Percentiles rank a stretch among this genome's conserved stretches.
phyloP scores from a whole-genome alignment of 2,329 filamentous ascomycete species.

The Aspergillus sojae region DNA sequence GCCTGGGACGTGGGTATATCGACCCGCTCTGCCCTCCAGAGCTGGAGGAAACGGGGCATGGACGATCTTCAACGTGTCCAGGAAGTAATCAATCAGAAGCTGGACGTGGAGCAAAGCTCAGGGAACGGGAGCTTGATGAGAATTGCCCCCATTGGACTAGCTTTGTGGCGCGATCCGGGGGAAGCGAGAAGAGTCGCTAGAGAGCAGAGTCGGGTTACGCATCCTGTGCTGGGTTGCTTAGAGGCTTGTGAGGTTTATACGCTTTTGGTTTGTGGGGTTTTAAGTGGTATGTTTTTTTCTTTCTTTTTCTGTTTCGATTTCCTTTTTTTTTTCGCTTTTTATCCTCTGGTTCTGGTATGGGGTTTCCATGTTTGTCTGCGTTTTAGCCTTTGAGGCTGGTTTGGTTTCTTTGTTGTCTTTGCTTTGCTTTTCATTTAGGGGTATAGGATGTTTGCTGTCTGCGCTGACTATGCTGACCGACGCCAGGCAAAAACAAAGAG shows the following conservation, averaged over 20 bases:
- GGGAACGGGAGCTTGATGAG: conserved; percentile 51
- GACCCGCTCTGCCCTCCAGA: conserved; percentile 34
- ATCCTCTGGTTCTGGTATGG: not conserved
- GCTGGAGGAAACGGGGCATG: conserved; percentile 30
- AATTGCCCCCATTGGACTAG: conserved; percentile 41
- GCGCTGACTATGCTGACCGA: not conserved
- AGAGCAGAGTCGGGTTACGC: conserved; percentile 36
- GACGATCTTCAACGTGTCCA: conserved; percentile 17
- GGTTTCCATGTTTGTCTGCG: not conserved
- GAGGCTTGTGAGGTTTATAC: conserved; percentile 47
- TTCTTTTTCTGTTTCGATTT: conserved; percentile 9
- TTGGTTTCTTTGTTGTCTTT: not conserved
- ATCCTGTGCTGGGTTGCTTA: conserved; percentile 41
- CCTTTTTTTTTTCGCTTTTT: not conserved
- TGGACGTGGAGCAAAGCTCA: conserved; percentile 22
- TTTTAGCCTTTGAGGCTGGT: not conserved
- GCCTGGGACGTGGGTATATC: conserved; percentile 46
- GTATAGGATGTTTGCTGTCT: not conserved
- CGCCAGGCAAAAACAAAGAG: conserved; percentile 21
- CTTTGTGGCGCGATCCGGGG: conserved; percentile 26
- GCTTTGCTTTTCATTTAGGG: not conserved
- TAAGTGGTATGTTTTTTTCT: conserved; percentile 25
- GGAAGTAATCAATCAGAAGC: conserved; percentile 15
- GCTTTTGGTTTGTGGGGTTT: conserved; percentile 31
- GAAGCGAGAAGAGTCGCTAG: conserved; percentile 29